Base-by-base conservation (phyloP, 2,329 filamentous ascomycete species). In the Fusarium drepaniforme region DNA sequence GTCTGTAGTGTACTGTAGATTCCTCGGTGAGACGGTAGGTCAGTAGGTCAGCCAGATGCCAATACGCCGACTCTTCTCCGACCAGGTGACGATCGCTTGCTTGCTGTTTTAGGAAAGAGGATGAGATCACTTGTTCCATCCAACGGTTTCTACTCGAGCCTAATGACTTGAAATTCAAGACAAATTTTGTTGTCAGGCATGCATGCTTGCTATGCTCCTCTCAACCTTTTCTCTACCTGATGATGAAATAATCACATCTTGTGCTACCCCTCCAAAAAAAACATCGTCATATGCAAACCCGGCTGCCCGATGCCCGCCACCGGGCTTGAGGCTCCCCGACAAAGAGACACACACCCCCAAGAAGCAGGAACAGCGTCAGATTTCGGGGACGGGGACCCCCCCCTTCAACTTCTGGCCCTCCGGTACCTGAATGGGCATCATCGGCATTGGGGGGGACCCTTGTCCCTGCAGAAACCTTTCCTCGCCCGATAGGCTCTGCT, bases 401-500 rank as follows among this genome's bases (percentile, higher is more conserved):
- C 23, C 62, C 46, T 56, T 57, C 49, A 66, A 21, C 30, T 28
- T 37, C 23, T 33, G 18, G 18, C 28, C 9, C 53, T 21, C 25
- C 61, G 61, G 69, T 70, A 62, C 66, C 75, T 72, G 61, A 63
- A 70, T 67, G 65, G 49, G 64, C 59, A 38, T 42, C 42, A 49
- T 73, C 74, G 75, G 69, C 63, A 75, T 74, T 57, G 58, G 64
- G 25, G 60, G 58, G 64, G 64, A 37, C 66, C 75, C 70, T 66
- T 78, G 70, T 68, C 70, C 71, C 57, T 70, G 70, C 64, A 67
- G 25, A 28, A 28, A 30, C 49, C 49, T 46, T 59, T 38, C 28
- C 67, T 66, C 44, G 25, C 33, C 53, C 74, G 72, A 79, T 77
- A 78, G 77, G 75, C 60, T 75, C 77, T 78, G 66, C 33, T 77